Evolutionary conservation across 805 yeast species (phyloP), one percentile per base, ranked within the genome.

Genomic region (Ogataea pilisensis): DNA sequence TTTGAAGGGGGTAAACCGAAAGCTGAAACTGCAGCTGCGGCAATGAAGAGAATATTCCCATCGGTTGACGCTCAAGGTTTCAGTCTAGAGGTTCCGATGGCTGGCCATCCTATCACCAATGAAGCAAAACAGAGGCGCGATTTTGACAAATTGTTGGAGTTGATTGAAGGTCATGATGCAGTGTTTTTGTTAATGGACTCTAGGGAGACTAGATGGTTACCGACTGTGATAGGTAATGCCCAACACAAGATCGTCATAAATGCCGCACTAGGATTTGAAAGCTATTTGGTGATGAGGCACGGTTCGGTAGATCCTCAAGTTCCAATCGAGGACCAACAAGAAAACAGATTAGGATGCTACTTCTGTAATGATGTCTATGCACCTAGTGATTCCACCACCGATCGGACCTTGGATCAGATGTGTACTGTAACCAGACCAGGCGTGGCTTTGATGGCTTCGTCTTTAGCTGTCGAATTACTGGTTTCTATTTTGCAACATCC

Each of bases 341-440:
- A 51, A n/a, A 53, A 57, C 2, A 67, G 82, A 29, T 61, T 90
- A 32, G 99, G 99, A 0, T 93, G 99, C 61, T 93, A 93, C 64
- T 93, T 84, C 61, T 93, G 99, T 63, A 87, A 88, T 58, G 99
- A 93, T 58, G 90, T 93, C 8, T 88, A 88, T 38, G 98, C 97
- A 0, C 99, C 99, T 0, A 69, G 79, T 2, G 95, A 93, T 58
- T 83, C 95, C 43, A 64, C 87, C n/a, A 72, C 86, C 0, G 95
- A 89, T 55, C 71, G 95, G 38, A 85, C 97, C 0, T 66, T 93
- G 42, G 99, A 93, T 63, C 98, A 93, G 62, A 93, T 93, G 97
- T 93, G 99, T 57, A 93, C 99, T 0, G 99, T 93, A 1, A 93
- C 99, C 0, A 70, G 99, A 31, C 98, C 99, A 0, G 99, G 99